phyloP scores from a whole-genome alignment of 1,284 basidiomycete genomes.

The Tremellales sp. region DNA sequence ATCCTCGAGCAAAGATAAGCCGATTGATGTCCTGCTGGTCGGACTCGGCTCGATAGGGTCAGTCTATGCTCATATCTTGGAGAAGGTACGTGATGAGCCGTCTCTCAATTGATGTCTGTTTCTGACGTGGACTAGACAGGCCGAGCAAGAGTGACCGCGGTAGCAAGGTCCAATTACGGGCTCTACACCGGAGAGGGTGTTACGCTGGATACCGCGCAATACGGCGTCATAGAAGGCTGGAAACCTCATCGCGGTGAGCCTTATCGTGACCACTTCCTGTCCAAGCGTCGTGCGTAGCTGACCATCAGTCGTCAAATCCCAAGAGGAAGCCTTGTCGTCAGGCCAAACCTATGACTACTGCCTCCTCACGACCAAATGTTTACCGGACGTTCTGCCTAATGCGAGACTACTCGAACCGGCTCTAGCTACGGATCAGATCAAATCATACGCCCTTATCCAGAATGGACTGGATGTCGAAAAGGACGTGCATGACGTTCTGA shows the following conservation, averaged over 20 bases:
- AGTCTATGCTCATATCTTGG: conserved; percentile 60
- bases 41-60: conserved; percentile 55
- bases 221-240: conserved; percentile 59
- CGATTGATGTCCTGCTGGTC: conserved; percentile 48
- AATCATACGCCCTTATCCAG: conserved; percentile 65
- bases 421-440: conserved; percentile 55
- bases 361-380: conserved; percentile 65
- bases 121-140: conserved; percentile 49
- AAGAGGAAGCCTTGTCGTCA: conserved; percentile 55
- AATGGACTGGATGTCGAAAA: conserved; percentile 72
- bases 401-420: conserved; percentile 59
- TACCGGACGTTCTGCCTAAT: conserved; percentile 64
- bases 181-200: conserved; percentile 55
- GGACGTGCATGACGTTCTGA: conserved; percentile 59
- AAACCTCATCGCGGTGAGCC: conserved; percentile 59
- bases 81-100: conserved; percentile 44
- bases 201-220: conserved; percentile 58
- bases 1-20: conserved; percentile 3
- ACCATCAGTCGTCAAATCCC: conserved; percentile 56
- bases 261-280: not conserved
- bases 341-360: conserved; percentile 63
- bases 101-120: not conserved
- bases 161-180: conserved; percentile 68
- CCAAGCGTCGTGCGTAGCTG: not conserved
- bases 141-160: conserved; percentile 63